Base-by-base conservation (phyloP, 2,329 filamentous ascomycete species). In the Cercospora sp. region DNA sequence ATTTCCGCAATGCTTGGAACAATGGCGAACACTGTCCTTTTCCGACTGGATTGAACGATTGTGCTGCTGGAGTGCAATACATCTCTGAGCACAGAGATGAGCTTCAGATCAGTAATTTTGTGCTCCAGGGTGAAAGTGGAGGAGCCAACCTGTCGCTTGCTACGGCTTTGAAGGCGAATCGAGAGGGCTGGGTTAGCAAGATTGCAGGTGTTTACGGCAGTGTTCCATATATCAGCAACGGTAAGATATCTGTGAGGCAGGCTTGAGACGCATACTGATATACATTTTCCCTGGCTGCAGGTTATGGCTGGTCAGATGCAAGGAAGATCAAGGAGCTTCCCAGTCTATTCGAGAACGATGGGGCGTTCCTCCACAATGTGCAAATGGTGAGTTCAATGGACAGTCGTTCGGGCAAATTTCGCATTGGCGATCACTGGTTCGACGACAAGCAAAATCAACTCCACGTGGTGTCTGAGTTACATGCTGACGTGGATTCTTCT, bases 1-100 rank as follows among this genome's bases (percentile, higher is more conserved):
- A 78, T 65, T 78, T 75, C 67, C 75, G 76, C 61, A 78, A 77
- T 60, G 76, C 76, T 31, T 77, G 72, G 31, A 13, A 67, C 30
- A 61, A 70, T 28, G 69, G 68, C 42, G 61, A 60, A n/a, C 68
- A 74, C 60, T 71, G 74, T 65, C 74, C 73, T 0, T 78, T 75
- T 64, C 76, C 76, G 1, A 72, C 65, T 10, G 76, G 76, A 0
- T 64, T 77, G 30, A 76, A 77, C 58, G 76, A 78, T 64, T 76
- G 75, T 59, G 69, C 68, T 4, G 68, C 75, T 2, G 76, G 72
- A 9, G 58, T 73, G n/a, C 63, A 72, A 40, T 73, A 74, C 45
- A 69, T 77, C 16, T 40, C 61, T 30, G 36, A 71, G 3, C 69
- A 74, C 66, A 72, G 68, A 40, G 58, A 62, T 7, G 69, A 75